Evolutionary conservation across 495 filamentous ascomycete genomes (phyloP).

Genomic region (Trichoderma orchidacearum): DNA sequence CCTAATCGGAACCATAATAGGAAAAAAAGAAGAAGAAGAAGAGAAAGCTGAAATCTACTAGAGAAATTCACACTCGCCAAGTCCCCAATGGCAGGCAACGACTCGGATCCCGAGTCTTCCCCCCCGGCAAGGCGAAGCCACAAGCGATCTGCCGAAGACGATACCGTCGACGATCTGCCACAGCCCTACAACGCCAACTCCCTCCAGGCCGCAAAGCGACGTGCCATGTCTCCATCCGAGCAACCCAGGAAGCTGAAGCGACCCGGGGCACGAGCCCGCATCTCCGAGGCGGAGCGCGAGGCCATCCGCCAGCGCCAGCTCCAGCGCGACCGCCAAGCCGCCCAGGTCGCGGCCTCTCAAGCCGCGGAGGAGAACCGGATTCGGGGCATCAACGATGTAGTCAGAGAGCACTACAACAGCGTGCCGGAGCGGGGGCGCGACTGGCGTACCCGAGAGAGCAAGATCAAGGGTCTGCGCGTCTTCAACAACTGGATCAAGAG

Average conservation of each 20-base stretch:
- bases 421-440: slow-evolving; percentile 83
- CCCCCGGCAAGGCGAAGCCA: background rate
- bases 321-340: slow-evolving; percentile 48
- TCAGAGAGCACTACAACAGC: slow-evolving; percentile 89
- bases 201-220: slow-evolving; percentile 38
- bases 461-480: slow-evolving; percentile 83
- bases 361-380: slow-evolving; percentile 1
- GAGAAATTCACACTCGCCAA: too few species aligned
- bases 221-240: slow-evolving; percentile 18
- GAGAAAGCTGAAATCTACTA: too few species aligned
- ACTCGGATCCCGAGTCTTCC: background rate
- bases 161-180: slow-evolving; percentile 25
- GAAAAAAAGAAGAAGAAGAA: too few species aligned
- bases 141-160: slow-evolving; percentile 1
- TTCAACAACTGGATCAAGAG: slow-evolving; percentile 99
- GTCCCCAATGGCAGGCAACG: background rate
- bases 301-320: slow-evolving; percentile 52
- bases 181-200: slow-evolving; percentile 43
- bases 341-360: slow-evolving; percentile 31
- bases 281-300: slow-evolving; percentile 56
- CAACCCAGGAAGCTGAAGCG: slow-evolving; percentile 65
- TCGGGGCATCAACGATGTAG: slow-evolving; percentile 65
- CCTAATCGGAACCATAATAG: too few species aligned
- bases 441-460: slow-evolving; percentile 84
- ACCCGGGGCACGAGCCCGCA: slow-evolving; percentile 68